Evolutionary conservation across 345 rosid species (phyloP).

Genomic region (Lepidium didymum): DNA sequence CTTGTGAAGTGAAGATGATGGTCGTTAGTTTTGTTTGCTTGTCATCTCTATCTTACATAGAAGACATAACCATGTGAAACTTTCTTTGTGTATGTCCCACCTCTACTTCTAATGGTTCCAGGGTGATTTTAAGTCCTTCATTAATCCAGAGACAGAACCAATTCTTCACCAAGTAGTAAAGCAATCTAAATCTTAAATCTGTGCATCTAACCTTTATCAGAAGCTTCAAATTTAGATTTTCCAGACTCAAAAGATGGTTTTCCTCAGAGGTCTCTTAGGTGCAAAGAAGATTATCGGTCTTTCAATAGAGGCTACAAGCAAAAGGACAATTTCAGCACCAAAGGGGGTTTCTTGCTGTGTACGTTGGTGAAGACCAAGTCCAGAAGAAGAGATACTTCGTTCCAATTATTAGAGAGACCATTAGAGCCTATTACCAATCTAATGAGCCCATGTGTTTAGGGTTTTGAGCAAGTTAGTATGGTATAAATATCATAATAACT

Average conservation of each 20-base stretch:
- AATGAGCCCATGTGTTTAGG: no score
- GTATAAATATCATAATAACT: no score
- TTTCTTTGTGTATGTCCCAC: background rate
- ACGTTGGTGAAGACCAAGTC: slow-evolving; percentile 33
- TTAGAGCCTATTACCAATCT: no score
- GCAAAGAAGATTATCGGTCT: slow-evolving; percentile 14
- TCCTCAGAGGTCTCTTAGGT: background rate
- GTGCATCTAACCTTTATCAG: background rate
- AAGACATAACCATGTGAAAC: slow-evolving; percentile 18
- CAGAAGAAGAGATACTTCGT: slow-evolving; percentile 37
- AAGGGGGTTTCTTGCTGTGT: slow-evolving; percentile 44
- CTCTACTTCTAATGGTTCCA: background rate
- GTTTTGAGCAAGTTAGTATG: no score
- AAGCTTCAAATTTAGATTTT: background rate
- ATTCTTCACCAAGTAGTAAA: background rate
- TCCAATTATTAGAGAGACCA: slow-evolving; percentile 8
- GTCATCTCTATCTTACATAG: background rate
- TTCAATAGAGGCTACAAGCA: slow-evolving; percentile 9
- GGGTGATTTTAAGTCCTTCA: background rate
- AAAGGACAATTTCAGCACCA: background rate
- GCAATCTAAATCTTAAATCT: background rate
- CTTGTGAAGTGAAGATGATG: background rate
- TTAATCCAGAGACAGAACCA: background rate
- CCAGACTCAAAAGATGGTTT: slow-evolving; percentile 3
- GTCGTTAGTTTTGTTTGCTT: background rate